phyloP scores from a whole-genome alignment of 2,329 filamentous ascomycete genomes.

The Trichoderma harzianum region DNA sequence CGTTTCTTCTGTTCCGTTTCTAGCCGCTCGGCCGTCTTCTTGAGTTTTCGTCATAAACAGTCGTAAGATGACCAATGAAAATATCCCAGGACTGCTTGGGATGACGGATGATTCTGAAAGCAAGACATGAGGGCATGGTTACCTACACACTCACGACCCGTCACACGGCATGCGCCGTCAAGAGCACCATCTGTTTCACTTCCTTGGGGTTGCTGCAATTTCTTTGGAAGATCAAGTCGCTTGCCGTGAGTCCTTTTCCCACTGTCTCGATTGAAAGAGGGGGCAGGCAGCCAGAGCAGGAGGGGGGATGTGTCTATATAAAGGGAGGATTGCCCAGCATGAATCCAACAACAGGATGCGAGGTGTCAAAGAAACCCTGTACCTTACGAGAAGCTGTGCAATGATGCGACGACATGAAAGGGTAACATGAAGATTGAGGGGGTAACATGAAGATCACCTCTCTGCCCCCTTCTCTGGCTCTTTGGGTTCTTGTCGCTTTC shows the following conservation, averaged over 20 bases:
- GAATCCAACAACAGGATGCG: neutral
- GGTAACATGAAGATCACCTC: neutral
- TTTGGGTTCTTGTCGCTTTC: neutral
- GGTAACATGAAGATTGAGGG: no score
- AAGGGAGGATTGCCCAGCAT: neutral
- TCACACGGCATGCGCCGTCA: slow-evolving; percentile 10
- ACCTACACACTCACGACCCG: neutral
- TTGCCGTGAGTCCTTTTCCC: slow-evolving; percentile 4
- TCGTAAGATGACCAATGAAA: neutral
- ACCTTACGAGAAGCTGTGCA: slow-evolving; percentile 9
- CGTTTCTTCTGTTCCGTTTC: no score
- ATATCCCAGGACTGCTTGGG: neutral
- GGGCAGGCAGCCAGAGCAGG: neutral
- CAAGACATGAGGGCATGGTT: neutral
- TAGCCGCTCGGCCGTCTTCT: no score
- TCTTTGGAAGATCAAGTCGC: slow-evolving; percentile 18
- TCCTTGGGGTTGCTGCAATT: slow-evolving; percentile 12
- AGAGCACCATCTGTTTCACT: slow-evolving; percentile 17
- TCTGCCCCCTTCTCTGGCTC: neutral
- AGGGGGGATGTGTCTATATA: neutral
- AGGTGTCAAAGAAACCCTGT: slow-evolving; percentile 6
- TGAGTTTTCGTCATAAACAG: no score
- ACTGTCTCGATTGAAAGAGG: neutral
- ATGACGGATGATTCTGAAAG: neutral
- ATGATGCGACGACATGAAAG: neutral